Conservation (phyloP, 225 moss, liverwort and hornwort species). For the Sphagnum contortum region DNA sequence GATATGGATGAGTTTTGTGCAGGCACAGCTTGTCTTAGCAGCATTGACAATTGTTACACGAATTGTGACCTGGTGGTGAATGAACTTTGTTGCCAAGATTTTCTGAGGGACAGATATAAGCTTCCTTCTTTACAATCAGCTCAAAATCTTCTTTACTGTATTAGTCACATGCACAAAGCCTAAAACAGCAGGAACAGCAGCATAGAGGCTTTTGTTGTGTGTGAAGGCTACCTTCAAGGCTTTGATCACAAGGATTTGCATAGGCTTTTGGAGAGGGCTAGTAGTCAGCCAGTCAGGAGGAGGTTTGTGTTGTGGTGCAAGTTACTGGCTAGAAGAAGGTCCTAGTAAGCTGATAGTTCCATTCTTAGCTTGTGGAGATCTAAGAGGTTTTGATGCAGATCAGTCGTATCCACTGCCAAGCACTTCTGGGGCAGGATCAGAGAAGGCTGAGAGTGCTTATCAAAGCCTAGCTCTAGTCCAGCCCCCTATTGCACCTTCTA, state of each 20-base stretch:
- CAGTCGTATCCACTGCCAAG: constrained; percentile 64
- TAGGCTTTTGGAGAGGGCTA: constrained; percentile 65
- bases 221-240: constrained; percentile 72
- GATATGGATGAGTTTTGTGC: constrained; percentile 98
- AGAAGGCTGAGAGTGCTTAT: constrained; percentile 4
- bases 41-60: constrained; percentile 92
- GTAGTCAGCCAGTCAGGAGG: constrained; percentile 25
- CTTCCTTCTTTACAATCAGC: constrained; percentile 37
- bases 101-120: constrained; percentile 80
- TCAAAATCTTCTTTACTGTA: constrained; percentile 84
- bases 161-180: constrained; percentile 91
- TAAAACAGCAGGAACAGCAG: constrained; percentile 96
- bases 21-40: constrained; percentile 89
- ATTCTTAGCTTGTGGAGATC: constrained; percentile 92
- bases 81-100: constrained; percentile 82
- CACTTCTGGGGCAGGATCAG: constrained; percentile 4
- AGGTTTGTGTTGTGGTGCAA: constrained; percentile 67
- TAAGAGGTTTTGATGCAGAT: constrained; percentile 91
- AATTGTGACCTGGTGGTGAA: constrained; percentile 58
- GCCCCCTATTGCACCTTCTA: constrained; percentile 93
- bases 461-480: constrained; percentile 76
- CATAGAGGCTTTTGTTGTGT: constrained; percentile 97
- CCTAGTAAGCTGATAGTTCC: constrained; percentile 82
- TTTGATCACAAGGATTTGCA: constrained; percentile 67
- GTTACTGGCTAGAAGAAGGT: constrained; percentile 79